Base-by-base conservation (phyloP, 2,329 filamentous ascomycete species). In the Fusarium citri region DNA sequence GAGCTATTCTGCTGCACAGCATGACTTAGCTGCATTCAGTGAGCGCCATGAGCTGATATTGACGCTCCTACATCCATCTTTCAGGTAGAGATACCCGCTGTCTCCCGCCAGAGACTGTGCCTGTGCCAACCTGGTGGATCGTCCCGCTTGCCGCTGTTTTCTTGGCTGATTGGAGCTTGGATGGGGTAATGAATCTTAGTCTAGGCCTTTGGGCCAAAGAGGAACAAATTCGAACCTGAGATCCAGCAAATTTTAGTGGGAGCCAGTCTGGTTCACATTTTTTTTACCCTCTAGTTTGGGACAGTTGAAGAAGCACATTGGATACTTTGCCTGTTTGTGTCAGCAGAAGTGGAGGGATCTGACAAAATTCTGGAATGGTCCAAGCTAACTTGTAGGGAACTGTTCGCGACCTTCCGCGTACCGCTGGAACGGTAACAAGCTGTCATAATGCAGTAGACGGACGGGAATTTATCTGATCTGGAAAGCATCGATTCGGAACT, bases 11-110 rank as follows among this genome's bases (percentile, higher is more conserved):
- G 42, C 61, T 70, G 69, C 65, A 75, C 66, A 65, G 58, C 65
- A 75, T 73, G 68, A 71, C 72, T 68, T 74, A 51, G 59, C 69
- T 75, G 68, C 64, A 62, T 23, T 50, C 60, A 62, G 31, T 11
- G 31, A 69, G 51, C 69, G 65, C 71, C 63, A 75, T 75, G 71
- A 60, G 63, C 68, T 73, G 69, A 75, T 72, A 68, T 43, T 57
- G 51, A 71, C 66, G 68, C 71, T 72, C 59, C 46, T 58, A 55
- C 55, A 50, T 64, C 57, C 43, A 47, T 64, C 55, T 59, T 69
- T 59, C 62, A 71, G 26, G 28, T 34, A 49, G 34, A 63, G 30
- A 55, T 55, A 37, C 26, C 69, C 71, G 67, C 71, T 70, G 54
- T 64, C 66, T 69, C 61, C 47, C 61, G 49, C 64, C 48, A 67